Base-by-base conservation (phyloP, 441 rosid genomes). In the Erodium moschatum region DNA sequence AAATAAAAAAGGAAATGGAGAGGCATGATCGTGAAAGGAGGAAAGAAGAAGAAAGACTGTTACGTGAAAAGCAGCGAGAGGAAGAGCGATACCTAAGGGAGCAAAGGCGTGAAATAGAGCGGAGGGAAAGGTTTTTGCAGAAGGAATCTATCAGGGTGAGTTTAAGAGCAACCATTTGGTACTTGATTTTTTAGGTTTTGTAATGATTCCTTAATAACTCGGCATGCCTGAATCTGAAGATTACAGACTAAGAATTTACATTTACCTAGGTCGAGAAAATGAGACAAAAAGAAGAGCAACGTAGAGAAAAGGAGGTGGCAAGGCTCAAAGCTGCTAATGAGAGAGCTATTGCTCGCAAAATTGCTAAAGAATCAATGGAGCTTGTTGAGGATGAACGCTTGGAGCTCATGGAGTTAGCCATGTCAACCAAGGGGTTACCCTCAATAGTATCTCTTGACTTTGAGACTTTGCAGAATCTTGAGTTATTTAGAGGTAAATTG, bases 381-480 rank as follows among this genome's bases (percentile, higher is more conserved):
- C 90, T 87, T 60, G 74, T 87, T 71, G 98, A 93, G 69, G 98
- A 93, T 73, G 96, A 89, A 65, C 93, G 85, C 33, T 71, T 93
- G 79, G 98, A 93, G 76, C 95, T 93, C 78, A 87, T 93, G 98
- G 98, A 93, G 67, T 65, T 86, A 35, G 98, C 92, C 77, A 85
- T 91, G 11, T 79, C 79, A 67, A 73, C 83, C 77, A 87, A 85
- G 81, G 94, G 92, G 69, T 80, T 89, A 72, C 83, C 90, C 75
- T 87, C 92, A 48, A 76, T 86, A 71, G 67, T 79, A 60, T 82
- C 90, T 56, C 87, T 92, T 15, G 94, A 87, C 73, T 82, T 79
- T 71, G 96, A 92, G 75, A 81, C 88, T 65, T 72, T 89, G 80
- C 91, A 90, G 69, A 85, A 83, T 75, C 97, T 92, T 21, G 90